Evolutionary conservation across 2,329 filamentous ascomycete genomes (phyloP), one percentile per base, ranked within the genome.

Genomic region (Didymella pinodella): DNA sequence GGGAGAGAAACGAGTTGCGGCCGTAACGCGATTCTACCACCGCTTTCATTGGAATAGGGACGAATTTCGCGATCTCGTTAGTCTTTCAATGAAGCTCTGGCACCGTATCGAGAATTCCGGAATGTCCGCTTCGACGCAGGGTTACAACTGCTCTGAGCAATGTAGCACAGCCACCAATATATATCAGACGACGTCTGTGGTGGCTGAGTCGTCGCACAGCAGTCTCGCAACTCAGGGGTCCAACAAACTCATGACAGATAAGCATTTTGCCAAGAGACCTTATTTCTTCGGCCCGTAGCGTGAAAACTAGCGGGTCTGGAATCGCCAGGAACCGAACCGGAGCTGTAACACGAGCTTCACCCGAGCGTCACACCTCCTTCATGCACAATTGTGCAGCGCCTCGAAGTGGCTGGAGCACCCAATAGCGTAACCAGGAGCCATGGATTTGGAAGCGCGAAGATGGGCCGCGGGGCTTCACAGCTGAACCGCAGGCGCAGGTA

Each of bases 271-370:
- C 56, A 58, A 58, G 49, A 28, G 29, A 12, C 25, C 56, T 54
- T 58, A 54, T 40, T 32, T 31, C 36, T 28, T 49, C 56, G 56
- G 56, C 22, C 56, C 49, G 56, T 54, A 32, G 53, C 38, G 48
- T 29, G 45, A 49, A 22, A 14, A 12, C 46, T 46, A 54, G 49
- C 28, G 49, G 49, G 49, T 48, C 56, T 58, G 56, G 56, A 54
- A 53, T 54, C 49, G 38, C 31, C 11, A 18, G 8, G 8, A 47
- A 41, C 32, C 40, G 54, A 41, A 47, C 41, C 29, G 46, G 22
- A 46, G 46, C 50, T 59, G 56, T 50, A 50, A 54, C 56, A 59
- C 46, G 56, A 59, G 50, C 55, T 49, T 53, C 48, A 49, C 25
- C 34, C 25, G 45, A 45, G 38, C 32, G 45, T 41, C 49, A 54